Evolutionary conservation across 371 early-diverging fungal species (phyloP).

Genomic region (Mycotypha africana): DNA sequence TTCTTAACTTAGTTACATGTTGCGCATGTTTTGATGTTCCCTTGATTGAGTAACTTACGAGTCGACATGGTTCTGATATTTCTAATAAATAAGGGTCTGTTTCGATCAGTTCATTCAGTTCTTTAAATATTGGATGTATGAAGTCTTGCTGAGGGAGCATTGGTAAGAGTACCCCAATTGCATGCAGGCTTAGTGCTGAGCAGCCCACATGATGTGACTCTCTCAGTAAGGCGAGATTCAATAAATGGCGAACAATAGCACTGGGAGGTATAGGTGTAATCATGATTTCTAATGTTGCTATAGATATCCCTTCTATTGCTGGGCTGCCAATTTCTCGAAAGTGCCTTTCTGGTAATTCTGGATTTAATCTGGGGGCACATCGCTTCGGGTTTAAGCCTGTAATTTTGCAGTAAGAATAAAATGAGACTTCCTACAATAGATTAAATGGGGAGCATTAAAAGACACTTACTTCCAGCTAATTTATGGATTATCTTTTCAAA

Average conservation of each 20-base stretch:
- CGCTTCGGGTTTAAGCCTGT: constrained; percentile 47
- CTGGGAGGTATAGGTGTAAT: constrained; percentile 44
- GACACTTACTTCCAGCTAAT: constrained; percentile 45
- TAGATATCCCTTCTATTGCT: constrained; percentile 57
- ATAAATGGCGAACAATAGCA: constrained; percentile 31
- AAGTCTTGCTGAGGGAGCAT: constrained; percentile 38
- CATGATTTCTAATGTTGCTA: constrained; percentile 66
- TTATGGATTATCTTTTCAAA: constrained; percentile 54
- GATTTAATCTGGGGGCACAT: constrained; percentile 48
- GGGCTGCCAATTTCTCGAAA: constrained; percentile 79
- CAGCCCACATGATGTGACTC: constrained; percentile 42
- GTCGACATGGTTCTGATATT: constrained; percentile 44
- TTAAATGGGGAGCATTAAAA: too few species aligned
- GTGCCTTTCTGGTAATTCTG: constrained; percentile 66
- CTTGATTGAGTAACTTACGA: constrained; percentile 33
- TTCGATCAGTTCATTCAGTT: constrained; percentile 35
- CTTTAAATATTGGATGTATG: constrained; percentile 37
- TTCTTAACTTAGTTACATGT: neutral
- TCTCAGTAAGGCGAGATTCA: constrained; percentile 42
- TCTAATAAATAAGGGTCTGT: constrained; percentile 39
- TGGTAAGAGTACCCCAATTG: constrained; percentile 41
- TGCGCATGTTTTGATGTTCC: neutral
- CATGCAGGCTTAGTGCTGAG: constrained; percentile 38
- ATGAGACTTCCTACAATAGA: too few species aligned
- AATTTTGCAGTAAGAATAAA: neutral